Percentiles rank a stretch among this genome's conserved stretches.
Evolutionary conservation across 2,329 filamentous ascomycete genomes (phyloP).

Genomic region (Huntiella abstrusa): DNA sequence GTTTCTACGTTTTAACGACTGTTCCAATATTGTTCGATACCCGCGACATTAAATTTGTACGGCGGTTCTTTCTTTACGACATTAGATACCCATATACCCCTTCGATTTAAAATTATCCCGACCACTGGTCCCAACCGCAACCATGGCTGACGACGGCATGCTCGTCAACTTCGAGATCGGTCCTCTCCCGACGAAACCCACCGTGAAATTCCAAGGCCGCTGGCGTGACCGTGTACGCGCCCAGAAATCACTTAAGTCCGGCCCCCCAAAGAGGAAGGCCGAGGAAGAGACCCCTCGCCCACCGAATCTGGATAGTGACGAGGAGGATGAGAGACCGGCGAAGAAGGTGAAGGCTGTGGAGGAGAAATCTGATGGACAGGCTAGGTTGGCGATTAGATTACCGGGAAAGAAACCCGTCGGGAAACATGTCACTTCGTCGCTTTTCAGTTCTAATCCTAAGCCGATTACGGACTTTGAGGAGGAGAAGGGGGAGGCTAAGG

Average conservation of each 20-base stretch:
- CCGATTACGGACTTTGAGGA: conserved; percentile 44
- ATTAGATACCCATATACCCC: no score
- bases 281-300: conserved; percentile 20
- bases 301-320: conserved; percentile 12
- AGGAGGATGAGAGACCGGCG: conserved; percentile 13
- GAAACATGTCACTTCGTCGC: conserved; percentile 61
- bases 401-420: conserved; percentile 5
- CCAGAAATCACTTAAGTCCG: conserved; percentile 4
- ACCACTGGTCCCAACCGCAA: no score
- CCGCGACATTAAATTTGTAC: no score
- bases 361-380: background rate
- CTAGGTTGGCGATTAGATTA: background rate
- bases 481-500: conserved; percentile 25
- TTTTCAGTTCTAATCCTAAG: conserved; percentile 78
- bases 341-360: conserved; percentile 13
- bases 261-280: conserved; percentile 14
- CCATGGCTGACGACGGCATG: conserved; percentile 89
- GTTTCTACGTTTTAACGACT: no score
- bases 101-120: no score
- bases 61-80: no score
- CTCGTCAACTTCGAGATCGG: conserved; percentile 77
- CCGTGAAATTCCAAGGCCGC: conserved; percentile 65
- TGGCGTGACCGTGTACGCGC: conserved; percentile 63
- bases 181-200: conserved; percentile 42
- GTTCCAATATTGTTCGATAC: no score